Base-by-base conservation (phyloP, 2,329 filamentous ascomycete species). In the Diaporthe sp. region DNA sequence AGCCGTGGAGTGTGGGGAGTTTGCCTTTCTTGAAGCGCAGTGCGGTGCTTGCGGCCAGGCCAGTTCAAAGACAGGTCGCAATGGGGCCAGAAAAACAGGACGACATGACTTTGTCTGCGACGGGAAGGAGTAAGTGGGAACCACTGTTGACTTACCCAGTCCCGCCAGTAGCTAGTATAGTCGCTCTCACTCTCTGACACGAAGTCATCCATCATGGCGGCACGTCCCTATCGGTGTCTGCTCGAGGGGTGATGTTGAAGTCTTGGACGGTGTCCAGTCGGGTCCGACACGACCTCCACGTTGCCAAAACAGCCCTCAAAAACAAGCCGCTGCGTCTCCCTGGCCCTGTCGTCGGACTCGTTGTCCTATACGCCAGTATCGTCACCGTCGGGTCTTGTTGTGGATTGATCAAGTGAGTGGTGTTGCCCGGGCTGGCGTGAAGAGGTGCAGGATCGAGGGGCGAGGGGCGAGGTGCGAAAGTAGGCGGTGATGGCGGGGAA, bases 81-180 rank as follows among this genome's bases (percentile, higher is more conserved):
- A 65, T 3, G 34, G 42, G 59, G 68, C 49, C 49, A 72, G 59
- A 49, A 51, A 69, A 69, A 61, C 53, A 74, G 22, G 46, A 74
- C 46, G 65, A 53, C 17, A 17, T 28, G 42, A 31, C 61, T n/a
- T 8, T 53, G 31, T n/a, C 70, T 46, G 13, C 37, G 58, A 58
- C 34, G 34, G 28, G 39, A 44, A 49, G 37, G 42, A 67, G 62
- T 22, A 44, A 25, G 19, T 51, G 25, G n/a, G 55, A 61, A 8
- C 22, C 22, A 37, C 19, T 34, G 15, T 31, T 6, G 17, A 92
- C 95, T 88, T 89, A 98, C 97, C 97, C 97, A 99, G 87, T 99
- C 97, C 84, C 96, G 90, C 97, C 97, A 99, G 85, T 98, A 99
- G 86, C 95, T 98, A 67, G 97, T 98, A 84, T 98, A 99, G 87